Percentiles rank a stretch among this genome's conserved stretches.
Conservation (phyloP, 1,284 basidiomycete genomes). For the Trametes polyzona region DNA sequence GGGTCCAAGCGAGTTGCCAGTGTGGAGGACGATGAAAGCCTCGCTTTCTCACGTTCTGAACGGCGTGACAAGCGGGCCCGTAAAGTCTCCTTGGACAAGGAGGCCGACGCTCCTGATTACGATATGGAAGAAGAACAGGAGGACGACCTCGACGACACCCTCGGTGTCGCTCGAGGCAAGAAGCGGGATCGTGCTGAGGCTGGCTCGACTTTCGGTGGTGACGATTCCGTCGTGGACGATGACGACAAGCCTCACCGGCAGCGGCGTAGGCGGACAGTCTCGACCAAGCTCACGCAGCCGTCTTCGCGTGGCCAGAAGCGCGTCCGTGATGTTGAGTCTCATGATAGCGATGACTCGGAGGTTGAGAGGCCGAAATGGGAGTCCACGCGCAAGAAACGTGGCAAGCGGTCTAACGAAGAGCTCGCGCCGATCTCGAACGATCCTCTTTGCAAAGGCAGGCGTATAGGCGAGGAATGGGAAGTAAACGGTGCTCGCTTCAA, state of each 20-base stretch:
- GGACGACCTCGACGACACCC: constrained; percentile 8
- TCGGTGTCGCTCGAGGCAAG: constrained; percentile 56
- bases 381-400: constrained; percentile 41
- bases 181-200: constrained; percentile 77
- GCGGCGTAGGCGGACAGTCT: constrained; percentile 46
- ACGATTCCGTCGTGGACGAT: constrained; percentile 44
- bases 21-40: constrained; percentile 43
- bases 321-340: constrained; percentile 56
- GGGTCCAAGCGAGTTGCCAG: constrained; percentile 52
- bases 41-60: constrained; percentile 17
- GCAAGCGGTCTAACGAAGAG: constrained; percentile 33
- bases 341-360: constrained; percentile 52
- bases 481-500: constrained; percentile 69
- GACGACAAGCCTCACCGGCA: constrained; percentile 33
- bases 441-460: constrained; percentile 54
- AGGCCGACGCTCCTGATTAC: constrained; percentile 26
- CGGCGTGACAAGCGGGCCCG: constrained; percentile 45
- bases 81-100: constrained; percentile 50
- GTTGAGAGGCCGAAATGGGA: constrained; percentile 36
- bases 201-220: constrained; percentile 69
- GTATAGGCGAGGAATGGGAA: constrained; percentile 77
- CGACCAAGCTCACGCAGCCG: constrained; percentile 51
- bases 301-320: constrained; percentile 64
- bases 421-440: constrained; percentile 49
- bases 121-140: constrained; percentile 38